These are phyloP conservation scores for Theobroma grandiflorum DNA, from an alignment of 441 rosid genomes.

Conservation along the genomic window DNA sequence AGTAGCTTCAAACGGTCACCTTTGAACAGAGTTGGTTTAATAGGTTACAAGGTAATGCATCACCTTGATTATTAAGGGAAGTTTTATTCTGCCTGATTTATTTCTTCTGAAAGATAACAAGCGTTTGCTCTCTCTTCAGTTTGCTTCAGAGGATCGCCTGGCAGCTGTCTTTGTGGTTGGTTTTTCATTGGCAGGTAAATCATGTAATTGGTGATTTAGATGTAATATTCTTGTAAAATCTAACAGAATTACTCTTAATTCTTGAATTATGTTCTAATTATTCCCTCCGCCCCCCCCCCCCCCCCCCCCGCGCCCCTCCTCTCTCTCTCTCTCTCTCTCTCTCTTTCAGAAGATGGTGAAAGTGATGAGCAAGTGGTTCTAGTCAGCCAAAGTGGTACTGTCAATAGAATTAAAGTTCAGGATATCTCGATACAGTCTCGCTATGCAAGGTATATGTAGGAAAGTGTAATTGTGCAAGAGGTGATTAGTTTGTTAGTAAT, in stretches of 20 bases:
- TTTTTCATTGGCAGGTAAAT: slow-evolving; percentile 78
- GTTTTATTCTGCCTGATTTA: slow-evolving; percentile 2
- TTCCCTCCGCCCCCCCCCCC: neutral
- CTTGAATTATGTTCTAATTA: slow-evolving; percentile 17
- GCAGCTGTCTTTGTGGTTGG: slow-evolving; percentile 95
- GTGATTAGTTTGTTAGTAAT: slow-evolving; percentile 1
- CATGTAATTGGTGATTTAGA: slow-evolving; percentile 5
- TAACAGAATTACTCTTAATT: neutral
- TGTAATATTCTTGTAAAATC: neutral
- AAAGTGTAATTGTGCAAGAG: neutral
- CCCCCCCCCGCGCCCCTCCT: no score
- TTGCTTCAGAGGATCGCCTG: slow-evolving; percentile 74
- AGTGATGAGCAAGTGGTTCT: slow-evolving; percentile 94
- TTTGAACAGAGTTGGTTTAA: slow-evolving; percentile 81
- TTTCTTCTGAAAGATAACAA: neutral
- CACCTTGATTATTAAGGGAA: neutral
- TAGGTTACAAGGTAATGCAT: slow-evolving; percentile 79
- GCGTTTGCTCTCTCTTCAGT: slow-evolving; percentile 46
- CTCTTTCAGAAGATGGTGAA: slow-evolving; percentile 79
- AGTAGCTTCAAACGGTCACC: slow-evolving; percentile 68
- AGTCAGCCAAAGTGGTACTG: slow-evolving; percentile 94
- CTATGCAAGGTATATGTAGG: slow-evolving; percentile 64
- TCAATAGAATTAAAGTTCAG: slow-evolving; percentile 90
- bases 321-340: slow-evolving; percentile 3
- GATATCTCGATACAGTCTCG: slow-evolving; percentile 95